Evolutionary conservation across 176 grass and related monocot genomes (phyloP).

Genomic region (Carex pumila): DNA sequence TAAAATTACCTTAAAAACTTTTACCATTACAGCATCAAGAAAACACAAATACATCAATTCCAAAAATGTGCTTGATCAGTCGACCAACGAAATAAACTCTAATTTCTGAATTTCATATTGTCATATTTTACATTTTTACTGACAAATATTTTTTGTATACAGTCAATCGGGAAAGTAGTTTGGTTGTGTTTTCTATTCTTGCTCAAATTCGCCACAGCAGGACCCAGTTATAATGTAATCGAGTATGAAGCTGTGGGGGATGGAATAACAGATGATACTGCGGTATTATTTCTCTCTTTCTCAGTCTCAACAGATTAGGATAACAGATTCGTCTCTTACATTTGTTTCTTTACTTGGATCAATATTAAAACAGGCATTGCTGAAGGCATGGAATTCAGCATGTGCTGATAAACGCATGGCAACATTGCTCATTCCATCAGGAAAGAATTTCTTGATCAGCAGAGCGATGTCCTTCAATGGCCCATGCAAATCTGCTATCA

Average conservation of each 20-base stretch:
- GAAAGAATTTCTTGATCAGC: conserved; percentile 30
- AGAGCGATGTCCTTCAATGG: conserved; percentile 16
- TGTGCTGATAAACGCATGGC: conserved; percentile 12
- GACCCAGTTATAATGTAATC: conserved; percentile 15
- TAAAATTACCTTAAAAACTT: no score
- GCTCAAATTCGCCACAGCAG: neutral
- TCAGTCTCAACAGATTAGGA: neutral
- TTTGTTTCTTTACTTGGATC: neutral
- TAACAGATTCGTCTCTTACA: neutral
- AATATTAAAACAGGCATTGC: conserved; percentile 36
- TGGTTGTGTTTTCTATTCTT: conserved; percentile 10
- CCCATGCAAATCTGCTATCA: conserved; percentile 37
- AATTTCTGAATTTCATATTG: neutral
- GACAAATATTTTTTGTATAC: neutral
- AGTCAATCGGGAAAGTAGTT: neutral
- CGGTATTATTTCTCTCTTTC: conserved; percentile 23
- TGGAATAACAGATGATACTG: conserved; percentile 32
- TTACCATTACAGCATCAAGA: neutral
- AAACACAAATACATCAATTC: neutral
- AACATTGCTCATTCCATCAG: conserved; percentile 25
- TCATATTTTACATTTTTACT: neutral
- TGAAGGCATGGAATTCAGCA: conserved; percentile 32
- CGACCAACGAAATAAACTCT: neutral
- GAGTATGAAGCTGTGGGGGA: conserved; percentile 34
- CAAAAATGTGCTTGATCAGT: neutral